phyloP scores from a whole-genome alignment of 2,329 filamentous ascomycete genomes.

The Dactylellina leptospora region DNA sequence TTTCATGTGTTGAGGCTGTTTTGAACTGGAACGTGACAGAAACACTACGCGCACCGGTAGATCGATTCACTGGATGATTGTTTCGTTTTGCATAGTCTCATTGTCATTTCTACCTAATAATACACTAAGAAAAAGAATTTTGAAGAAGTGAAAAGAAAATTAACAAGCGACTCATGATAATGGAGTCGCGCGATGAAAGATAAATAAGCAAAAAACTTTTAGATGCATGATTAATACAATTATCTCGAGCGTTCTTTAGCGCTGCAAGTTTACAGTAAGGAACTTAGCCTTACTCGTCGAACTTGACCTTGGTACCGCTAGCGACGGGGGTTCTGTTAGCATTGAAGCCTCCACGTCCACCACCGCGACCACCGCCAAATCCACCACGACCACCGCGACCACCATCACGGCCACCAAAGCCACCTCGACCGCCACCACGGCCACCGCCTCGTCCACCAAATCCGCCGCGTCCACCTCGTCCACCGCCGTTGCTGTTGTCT shows the following conservation, averaged over 20 bases:
- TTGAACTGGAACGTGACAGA: too few relatives aligned
- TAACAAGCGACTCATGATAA: constrained; percentile 7
- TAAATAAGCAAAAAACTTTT: constrained; percentile 36
- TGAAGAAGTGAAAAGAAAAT: constrained; percentile 13
- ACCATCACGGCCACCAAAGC: constrained; percentile 61
- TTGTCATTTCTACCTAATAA: constrained; percentile 50
- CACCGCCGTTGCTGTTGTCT: constrained; percentile 66
- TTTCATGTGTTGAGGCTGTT: too few relatives aligned
- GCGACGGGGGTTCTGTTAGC: constrained; percentile 58
- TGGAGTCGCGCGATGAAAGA: background rate
- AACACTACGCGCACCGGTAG: too few relatives aligned
- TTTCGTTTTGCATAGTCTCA: background rate
- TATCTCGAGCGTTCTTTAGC: constrained; percentile 7
- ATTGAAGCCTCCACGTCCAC: constrained; percentile 64
- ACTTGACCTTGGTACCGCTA: constrained; percentile 63
- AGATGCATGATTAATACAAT: background rate
- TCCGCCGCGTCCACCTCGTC: constrained; percentile 62
- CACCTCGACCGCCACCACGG: constrained; percentile 59
- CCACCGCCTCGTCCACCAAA: constrained; percentile 60
- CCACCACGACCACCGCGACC: constrained; percentile 62
- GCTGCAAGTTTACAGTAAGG: too few relatives aligned
- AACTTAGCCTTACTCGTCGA: constrained; percentile 57
- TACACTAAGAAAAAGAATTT: constrained; percentile 33
- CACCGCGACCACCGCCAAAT: constrained; percentile 59
- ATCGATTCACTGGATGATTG: too few relatives aligned